Evolutionary conservation across 2,329 filamentous ascomycete genomes (phyloP), one percentile per base, ranked within the genome.

Genomic region (Fusarium chaquense): DNA sequence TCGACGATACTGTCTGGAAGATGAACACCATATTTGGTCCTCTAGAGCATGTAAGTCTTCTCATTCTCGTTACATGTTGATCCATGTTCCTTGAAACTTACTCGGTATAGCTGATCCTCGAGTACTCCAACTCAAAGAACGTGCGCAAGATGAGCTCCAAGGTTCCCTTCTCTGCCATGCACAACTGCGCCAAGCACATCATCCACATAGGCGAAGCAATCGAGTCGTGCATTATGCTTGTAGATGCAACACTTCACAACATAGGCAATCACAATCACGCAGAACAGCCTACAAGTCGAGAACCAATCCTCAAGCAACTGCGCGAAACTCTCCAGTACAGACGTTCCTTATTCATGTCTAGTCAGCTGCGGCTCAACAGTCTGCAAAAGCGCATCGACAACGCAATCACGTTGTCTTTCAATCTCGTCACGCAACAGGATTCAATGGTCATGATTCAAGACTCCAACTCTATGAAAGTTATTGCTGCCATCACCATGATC

Each of bases 341-440:
- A 2, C 75, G 67, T 2, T 77, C 77, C 3, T 70, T 81, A 6
- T 79, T 81, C 66, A 65, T 62, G 18, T 80, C 78, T 3, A 79
- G 78, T n/a, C 75, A 78, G 20, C 72, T 81, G 3, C 76, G 77
- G 1, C 71, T 81, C 2, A 54, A 28, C n/a, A 79, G 77, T 54
- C 74, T 81, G 6, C 75, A 79, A 36, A 77, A 75, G 51, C 76
- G 80, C 8, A 76, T 80, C 8, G 76, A 79, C 55, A 80, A 80
- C 43, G 69, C 73, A 41, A 76, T 80, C 49, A 75, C 73, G 0
- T 70, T 81, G 2, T 75, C 77, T 2, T 80, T 80, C 64, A 80
- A 80, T 59, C 69, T 81, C 0, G 76, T 80, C 7, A 76, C 79
- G 2, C 78, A 80, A 51, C 78, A 80, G 58, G 77, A 81, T 62